Evolutionary conservation across 371 early-diverging fungal species (phyloP), one percentile per base, ranked within the genome.

Genomic region (Rhizomucor pusillus): DNA sequence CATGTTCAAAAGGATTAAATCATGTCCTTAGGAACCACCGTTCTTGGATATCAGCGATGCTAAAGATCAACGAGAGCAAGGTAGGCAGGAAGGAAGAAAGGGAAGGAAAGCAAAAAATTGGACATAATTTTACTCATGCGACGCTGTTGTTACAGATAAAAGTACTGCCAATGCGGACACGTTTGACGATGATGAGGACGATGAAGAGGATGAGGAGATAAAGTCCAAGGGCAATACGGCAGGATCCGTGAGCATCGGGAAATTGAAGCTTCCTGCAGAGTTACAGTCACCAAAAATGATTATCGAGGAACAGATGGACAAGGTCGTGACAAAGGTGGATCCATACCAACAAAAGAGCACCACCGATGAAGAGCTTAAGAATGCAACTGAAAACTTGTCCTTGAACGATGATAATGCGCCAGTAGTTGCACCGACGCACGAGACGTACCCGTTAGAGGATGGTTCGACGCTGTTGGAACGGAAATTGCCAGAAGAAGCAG

Each of bases 231-330:
- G 16, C 18, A 29, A 52, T 16, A 24, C 37, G 29, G 7, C 29
- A 29, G 29, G 7, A 29, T 7, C 3, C 7, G 29, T 7, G 29
- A 29, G 29, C 7, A 29, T 29, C 1, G 34, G 45, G 12, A 55
- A 50, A 45, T 19, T 56, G 41, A 45, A 41, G 10, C 43, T 73
- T 37, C 69, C 77, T 4, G 67, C 69, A 10, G 73, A 73, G 37
- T 45, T 74, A 13, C 75, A 72, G 36, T 74, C 78, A 1, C 78
- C 78, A 14, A 73, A 77, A 43, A 74, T 74, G 68, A 77, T 77
- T 37, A 71, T 77, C 41, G 75, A 77, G 50, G 78, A 77, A 43
- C 75, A 74, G 46, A 63, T 73, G 62, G 77, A 77, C 41, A 71
- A 73, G 52, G 69, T 71, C 11, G 71, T 73, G 0, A 73, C 73